Evolutionary conservation across 352 stramenopile genomes (phyloP).

Genomic region (Phytophthora constricta): DNA sequence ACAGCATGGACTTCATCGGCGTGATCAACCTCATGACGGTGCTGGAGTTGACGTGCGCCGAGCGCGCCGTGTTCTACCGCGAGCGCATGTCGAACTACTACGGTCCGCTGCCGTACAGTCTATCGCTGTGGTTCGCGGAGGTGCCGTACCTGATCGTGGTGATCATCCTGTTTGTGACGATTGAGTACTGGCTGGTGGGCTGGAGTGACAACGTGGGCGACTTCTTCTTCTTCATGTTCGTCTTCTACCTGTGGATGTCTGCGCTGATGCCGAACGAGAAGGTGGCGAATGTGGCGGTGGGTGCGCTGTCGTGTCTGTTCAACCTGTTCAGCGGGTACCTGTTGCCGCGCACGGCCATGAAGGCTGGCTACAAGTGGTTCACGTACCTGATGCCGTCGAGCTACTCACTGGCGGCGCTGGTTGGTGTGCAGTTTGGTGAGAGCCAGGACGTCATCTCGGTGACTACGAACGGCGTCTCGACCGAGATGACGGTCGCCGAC

Average conservation of each 20-base stretch:
- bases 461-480: slow-evolving; percentile 10
- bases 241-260: slow-evolving; percentile 73
- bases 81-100: slow-evolving; percentile 81
- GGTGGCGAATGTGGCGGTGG: slow-evolving; percentile 74
- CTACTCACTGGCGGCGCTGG: slow-evolving; percentile 53
- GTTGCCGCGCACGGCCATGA: slow-evolving; percentile 51
- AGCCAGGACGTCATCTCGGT: slow-evolving; percentile 31
- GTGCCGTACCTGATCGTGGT: slow-evolving; percentile 64
- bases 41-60: slow-evolving; percentile 61
- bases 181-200: slow-evolving; percentile 71
- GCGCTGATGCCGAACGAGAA: slow-evolving; percentile 72
- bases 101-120: slow-evolving; percentile 59
- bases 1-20: slow-evolving; percentile 74
- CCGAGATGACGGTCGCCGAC: slow-evolving; percentile 25
- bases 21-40: slow-evolving; percentile 70
- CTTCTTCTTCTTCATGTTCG: slow-evolving; percentile 43
- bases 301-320: slow-evolving; percentile 62
- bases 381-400: slow-evolving; percentile 66
- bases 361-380: slow-evolving; percentile 65
- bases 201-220: slow-evolving; percentile 39
- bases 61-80: slow-evolving; percentile 69
- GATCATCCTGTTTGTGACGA: slow-evolving; percentile 47
- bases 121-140: slow-evolving; percentile 67
- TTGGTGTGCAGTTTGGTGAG: slow-evolving; percentile 42
- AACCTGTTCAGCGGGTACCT: slow-evolving; percentile 70